Evolutionary conservation across 139 green algal genomes (phyloP), one percentile per base, ranked within the genome.

Genomic region (Chlamydomonas asymmetrica): DNA sequence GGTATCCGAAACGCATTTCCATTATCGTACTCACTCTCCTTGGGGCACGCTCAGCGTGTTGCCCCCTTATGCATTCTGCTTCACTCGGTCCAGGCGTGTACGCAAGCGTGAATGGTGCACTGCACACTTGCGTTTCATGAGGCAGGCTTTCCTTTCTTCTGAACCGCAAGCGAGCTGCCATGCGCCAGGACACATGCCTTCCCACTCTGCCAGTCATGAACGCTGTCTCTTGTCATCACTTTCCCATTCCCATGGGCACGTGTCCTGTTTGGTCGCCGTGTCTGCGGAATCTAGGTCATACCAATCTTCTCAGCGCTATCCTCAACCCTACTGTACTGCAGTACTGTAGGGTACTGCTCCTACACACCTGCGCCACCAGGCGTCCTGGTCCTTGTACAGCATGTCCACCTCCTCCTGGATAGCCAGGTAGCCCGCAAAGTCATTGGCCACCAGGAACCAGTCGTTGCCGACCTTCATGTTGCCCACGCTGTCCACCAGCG

Each of bases 401-500:
- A 59, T 65, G 82, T 98, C 94, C 27, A 97, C 92, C 72, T 92
- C 81, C 39, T 91, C 91, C 76, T 93, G 91, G 3, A 89, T 92
- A 3, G 93, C 85, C 78, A 99, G 85, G 89, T 99, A 99, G 59
- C 63, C 77, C 3, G 94, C 91, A 89, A 98, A 98, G 85, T 98
- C 95, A 67, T 96, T 92, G 73, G 91, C 95, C 45, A 98, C 80
- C 73, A 97, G 82, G 92, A 98, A 98, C 93, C 96, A 98, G 86
- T 98, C 95, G 71, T 96, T 96, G 81, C 89, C 91, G 23, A 91
- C 74, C 80, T 85, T 89, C 92, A 97, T 96, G 88, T 97, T 91
- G 79, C 84, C 88, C 6, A 97, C 87, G 52, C 66, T 87, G 82
- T 93, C 93, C 60, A 98, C 89, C 66, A 99, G 80, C 41, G 92